Conservation (phyloP, 2,329 filamentous ascomycete genomes). For the Coniochaeta sp. region DNA sequence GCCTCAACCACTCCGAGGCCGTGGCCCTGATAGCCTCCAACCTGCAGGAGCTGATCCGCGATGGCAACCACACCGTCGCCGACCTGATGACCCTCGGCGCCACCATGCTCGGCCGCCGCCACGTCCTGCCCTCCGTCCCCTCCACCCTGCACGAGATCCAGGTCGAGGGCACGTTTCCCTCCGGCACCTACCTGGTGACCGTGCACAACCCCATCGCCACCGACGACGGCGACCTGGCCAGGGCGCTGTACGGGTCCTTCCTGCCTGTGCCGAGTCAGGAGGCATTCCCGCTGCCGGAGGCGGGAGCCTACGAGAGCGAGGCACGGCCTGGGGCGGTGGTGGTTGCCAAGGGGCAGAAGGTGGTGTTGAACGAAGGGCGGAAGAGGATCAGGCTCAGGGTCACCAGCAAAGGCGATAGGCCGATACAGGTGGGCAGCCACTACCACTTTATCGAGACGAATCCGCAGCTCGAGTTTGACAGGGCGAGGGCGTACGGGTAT, state of each 20-base stretch:
- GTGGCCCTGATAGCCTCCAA: constrained; percentile 78
- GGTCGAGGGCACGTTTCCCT: constrained; percentile 89
- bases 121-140: constrained; percentile 78
- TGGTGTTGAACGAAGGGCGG: constrained; percentile 67
- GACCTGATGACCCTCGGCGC: constrained; percentile 89
- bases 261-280: constrained; percentile 66
- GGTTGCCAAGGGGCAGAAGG: constrained; percentile 55
- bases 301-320: constrained; percentile 57
- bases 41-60: constrained; percentile 92
- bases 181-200: constrained; percentile 88
- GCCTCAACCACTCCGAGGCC: constrained; percentile 85
- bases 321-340: constrained; percentile 76
- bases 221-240: constrained; percentile 79
- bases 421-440: constrained; percentile 88
- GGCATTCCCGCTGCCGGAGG: constrained; percentile 58
- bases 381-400: constrained; percentile 68
- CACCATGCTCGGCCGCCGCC: constrained; percentile 86
- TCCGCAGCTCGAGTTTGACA: constrained; percentile 81
- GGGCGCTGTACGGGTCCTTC: constrained; percentile 86
- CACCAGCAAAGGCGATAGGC: constrained; percentile 79
- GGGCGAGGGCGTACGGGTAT: constrained; percentile 72
- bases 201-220: constrained; percentile 83
- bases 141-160: constrained; percentile 76
- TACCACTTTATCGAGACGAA: constrained; percentile 98
- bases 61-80: constrained; percentile 86